Evolutionary conservation across 1,139 yeast species (phyloP).

Genomic region (Saccharomyces hybrid): DNA sequence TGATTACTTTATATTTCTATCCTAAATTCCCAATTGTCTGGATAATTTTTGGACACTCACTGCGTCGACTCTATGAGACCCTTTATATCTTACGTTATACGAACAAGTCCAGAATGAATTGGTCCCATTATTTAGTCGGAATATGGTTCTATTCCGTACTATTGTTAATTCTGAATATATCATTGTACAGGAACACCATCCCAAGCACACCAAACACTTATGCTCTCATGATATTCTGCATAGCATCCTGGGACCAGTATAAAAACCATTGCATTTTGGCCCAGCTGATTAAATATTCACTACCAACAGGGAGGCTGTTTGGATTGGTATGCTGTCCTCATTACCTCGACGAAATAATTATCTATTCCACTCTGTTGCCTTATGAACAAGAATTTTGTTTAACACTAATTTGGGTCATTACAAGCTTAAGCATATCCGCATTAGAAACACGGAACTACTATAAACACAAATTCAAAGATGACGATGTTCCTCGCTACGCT

Average conservation of each 20-base stretch:
- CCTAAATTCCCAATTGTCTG: constrained; percentile 24
- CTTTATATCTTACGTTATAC: constrained; percentile 43
- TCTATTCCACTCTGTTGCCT: constrained; percentile 43
- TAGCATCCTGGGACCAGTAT: constrained; percentile 50
- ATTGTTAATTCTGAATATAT: constrained; percentile 31
- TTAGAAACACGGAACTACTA: constrained; percentile 52
- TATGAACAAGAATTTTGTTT: constrained; percentile 20
- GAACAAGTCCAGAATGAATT: constrained; percentile 52
- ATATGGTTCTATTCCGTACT: constrained; percentile 50
- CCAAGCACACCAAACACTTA: constrained; percentile 11
- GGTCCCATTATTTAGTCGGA: constrained; percentile 73
- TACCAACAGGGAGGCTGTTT: constrained; percentile 53
- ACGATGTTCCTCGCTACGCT: constrained; percentile 26
- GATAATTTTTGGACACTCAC: constrained; percentile 50
- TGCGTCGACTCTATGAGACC: constrained; percentile 60
- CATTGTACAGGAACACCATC: constrained; percentile 18
- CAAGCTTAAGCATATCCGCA: constrained; percentile 59
- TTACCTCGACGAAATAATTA: constrained; percentile 64
- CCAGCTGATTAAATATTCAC: constrained; percentile 53
- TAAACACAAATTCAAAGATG: constrained; percentile 27
- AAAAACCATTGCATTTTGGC: constrained; percentile 56
- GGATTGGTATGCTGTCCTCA: constrained; percentile 62
- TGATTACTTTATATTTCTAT: constrained; percentile 8
- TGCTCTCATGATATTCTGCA: constrained; percentile 32
- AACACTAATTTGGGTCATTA: constrained; percentile 49